These are phyloP conservation scores for Calonectria montana DNA, from an alignment of 2,329 filamentous ascomycete genomes.

Conservation along the genomic window DNA sequence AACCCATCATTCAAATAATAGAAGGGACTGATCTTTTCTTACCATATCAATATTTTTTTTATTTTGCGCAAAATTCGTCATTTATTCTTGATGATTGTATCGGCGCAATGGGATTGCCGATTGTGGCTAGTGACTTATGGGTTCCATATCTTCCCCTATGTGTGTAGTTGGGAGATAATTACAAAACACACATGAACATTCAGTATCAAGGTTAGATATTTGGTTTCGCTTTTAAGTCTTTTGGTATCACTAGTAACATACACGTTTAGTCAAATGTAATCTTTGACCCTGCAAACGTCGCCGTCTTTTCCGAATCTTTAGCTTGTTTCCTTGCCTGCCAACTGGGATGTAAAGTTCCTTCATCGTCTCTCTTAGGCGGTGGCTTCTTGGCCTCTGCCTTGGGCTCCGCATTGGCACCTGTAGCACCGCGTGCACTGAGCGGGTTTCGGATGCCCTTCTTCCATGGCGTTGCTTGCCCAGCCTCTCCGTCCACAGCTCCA, in stretches of 20 bases:
- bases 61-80: no score
- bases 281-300: conserved; percentile 67
- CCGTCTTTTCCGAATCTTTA: conserved; percentile 66
- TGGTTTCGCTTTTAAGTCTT: background rate
- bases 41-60: no score
- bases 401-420: background rate
- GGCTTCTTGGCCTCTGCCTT: conserved; percentile 29
- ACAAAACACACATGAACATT: background rate
- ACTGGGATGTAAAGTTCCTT: conserved; percentile 70
- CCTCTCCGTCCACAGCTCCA: conserved; percentile 62
- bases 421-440: conserved; percentile 33
- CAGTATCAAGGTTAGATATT: background rate
- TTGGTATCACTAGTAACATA: conserved; percentile 29
- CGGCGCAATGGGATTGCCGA: no score
- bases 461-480: conserved; percentile 58
- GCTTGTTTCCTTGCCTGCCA: conserved; percentile 74
- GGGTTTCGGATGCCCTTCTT: conserved; percentile 61
- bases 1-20: no score
- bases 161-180: no score
- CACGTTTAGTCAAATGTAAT: conserved; percentile 65
- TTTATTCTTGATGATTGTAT: no score
- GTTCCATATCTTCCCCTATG: no score
- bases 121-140: no score
- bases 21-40: no score
- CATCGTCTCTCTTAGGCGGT: conserved; percentile 56